Evolutionary conservation across 352 stramenopile genomes (phyloP).

Genomic region (Globisporangium emineosum): DNA sequence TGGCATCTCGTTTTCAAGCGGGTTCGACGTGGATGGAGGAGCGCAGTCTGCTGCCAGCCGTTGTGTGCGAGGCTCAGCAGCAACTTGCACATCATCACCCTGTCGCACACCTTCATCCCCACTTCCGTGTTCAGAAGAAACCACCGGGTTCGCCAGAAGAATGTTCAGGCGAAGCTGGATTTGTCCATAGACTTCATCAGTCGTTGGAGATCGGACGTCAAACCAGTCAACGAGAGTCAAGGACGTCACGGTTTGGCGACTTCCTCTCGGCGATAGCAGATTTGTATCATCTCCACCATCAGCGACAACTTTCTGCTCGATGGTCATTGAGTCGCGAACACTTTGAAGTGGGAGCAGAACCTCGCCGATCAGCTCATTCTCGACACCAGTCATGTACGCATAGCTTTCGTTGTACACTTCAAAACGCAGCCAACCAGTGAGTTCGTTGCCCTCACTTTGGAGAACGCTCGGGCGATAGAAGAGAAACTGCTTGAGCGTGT

Average conservation of each 20-base stretch:
- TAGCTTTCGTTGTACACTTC: conserved; percentile 78
- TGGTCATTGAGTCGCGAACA: conserved; percentile 54
- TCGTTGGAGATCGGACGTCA: conserved; percentile 56
- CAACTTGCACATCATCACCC: background rate
- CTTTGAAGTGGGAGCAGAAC: conserved; percentile 71
- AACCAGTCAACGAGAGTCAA: conserved; percentile 81
- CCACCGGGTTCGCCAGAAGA: conserved; percentile 54
- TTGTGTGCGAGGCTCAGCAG: conserved; percentile 23
- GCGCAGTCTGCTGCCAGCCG: conserved; percentile 39
- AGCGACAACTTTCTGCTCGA: conserved; percentile 54
- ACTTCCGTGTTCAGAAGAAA: background rate
- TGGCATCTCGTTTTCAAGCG: conserved; percentile 64
- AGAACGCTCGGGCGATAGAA: conserved; percentile 54
- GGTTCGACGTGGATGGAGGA: conserved; percentile 31
- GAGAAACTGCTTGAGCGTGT: conserved; percentile 73
- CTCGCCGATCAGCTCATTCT: conserved; percentile 73
- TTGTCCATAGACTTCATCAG: conserved; percentile 60
- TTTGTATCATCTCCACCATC: conserved; percentile 9
- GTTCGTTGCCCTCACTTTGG: conserved; percentile 25
- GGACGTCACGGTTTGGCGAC: conserved; percentile 47
- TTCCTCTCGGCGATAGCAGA: conserved; percentile 1
- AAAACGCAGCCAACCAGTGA: conserved; percentile 66
- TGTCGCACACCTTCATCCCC: conserved; percentile 24
- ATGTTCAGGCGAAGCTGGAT: conserved; percentile 77
- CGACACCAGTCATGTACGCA: conserved; percentile 70